Percentiles rank a stretch among this genome's conserved stretches.
These are phyloP conservation scores for Lodderomyces orthopsilosis DNA, from an alignment of 1,139 yeast species.

Conservation along the genomic window DNA sequence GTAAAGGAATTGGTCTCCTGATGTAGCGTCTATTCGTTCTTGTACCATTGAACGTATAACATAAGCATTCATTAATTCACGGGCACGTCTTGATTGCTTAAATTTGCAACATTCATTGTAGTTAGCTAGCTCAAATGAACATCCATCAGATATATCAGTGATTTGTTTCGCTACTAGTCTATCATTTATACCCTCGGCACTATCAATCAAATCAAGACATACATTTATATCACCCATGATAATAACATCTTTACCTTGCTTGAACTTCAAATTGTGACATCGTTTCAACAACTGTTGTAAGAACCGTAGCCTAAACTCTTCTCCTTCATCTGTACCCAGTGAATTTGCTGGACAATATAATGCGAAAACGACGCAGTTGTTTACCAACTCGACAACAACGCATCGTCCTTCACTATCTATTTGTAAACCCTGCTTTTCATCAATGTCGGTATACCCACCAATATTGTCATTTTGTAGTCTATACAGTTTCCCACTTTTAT, in stretches of 20 bases:
- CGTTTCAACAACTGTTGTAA: conserved; percentile 58
- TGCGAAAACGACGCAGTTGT: conserved; percentile 62
- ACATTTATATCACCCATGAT: conserved; percentile 89
- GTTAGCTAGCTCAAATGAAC: conserved; percentile 43
- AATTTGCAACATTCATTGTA: conserved; percentile 37
- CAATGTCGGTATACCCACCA: conserved; percentile 68
- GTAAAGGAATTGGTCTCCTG: conserved; percentile 33
- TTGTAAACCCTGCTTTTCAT: conserved; percentile 37
- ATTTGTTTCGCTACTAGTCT: conserved; percentile 27
- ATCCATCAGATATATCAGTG: conserved; percentile 21
- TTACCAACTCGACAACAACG: conserved; percentile 68
- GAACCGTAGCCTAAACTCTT: conserved; percentile 56
- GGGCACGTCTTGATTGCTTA: conserved; percentile 39
- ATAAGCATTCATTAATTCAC: conserved; percentile 43
- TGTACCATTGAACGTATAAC: conserved; percentile 19
- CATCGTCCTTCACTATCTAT: conserved; percentile 87
- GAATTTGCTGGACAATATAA: conserved; percentile 95
- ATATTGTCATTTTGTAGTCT: conserved; percentile 36
- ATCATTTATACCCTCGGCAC: conserved; percentile 65
- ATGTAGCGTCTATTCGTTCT: conserved; percentile 3
- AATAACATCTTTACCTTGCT: conserved; percentile 62
- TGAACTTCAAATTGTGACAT: conserved; percentile 46
- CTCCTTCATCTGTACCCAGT: conserved; percentile 65
- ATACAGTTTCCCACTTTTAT: conserved; percentile 17
- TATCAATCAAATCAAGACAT: conserved; percentile 74